A percentile compares a stretch with the other conserved stretches of the same genome.
These are phyloP conservation scores for Dothistroma pini DNA, from an alignment of 2,329 filamentous ascomycete genomes.

Conservation along the genomic window DNA sequence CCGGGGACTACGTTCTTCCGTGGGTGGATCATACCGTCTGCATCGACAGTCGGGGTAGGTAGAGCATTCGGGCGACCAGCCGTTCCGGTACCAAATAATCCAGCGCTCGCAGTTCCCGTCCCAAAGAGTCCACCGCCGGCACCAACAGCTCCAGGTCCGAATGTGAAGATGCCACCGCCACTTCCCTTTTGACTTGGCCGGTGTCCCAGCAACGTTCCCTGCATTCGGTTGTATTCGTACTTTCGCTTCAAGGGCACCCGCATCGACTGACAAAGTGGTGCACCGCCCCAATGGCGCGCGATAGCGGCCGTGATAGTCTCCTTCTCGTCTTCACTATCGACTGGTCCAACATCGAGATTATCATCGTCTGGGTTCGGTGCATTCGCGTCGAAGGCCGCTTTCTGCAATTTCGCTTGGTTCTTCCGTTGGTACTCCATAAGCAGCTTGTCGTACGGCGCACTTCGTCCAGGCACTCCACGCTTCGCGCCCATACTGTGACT, in stretches of 20 bases:
- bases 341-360: conserved; percentile 65
- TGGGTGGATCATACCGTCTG: conserved; percentile 20
- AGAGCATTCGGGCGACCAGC: conserved; percentile 2
- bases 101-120: not conserved
- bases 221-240: conserved; percentile 61
- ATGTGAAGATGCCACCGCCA: conserved; percentile 7
- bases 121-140: conserved; percentile 11
- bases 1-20: conserved; percentile 24
- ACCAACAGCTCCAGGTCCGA: conserved; percentile 16
- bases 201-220: conserved; percentile 59
- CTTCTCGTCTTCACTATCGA: conserved; percentile 95
- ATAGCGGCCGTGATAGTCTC: conserved; percentile 79
- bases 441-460: conserved; percentile 85
- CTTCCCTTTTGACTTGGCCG: conserved; percentile 38
- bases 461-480: conserved; percentile 76
- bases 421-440: conserved; percentile 72
- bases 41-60: conserved; percentile 17
- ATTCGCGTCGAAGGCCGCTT: conserved; percentile 91
- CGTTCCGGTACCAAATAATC: conserved; percentile 3
- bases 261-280: conserved; percentile 67
- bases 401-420: conserved; percentile 97
- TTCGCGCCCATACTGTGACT: conserved; percentile 93
- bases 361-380: conserved; percentile 78
- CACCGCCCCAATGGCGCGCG: conserved; percentile 66
- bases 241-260: conserved; percentile 51